Conservation (phyloP, 768 basidiomycete species). For the Sutorius australiensis region DNA sequence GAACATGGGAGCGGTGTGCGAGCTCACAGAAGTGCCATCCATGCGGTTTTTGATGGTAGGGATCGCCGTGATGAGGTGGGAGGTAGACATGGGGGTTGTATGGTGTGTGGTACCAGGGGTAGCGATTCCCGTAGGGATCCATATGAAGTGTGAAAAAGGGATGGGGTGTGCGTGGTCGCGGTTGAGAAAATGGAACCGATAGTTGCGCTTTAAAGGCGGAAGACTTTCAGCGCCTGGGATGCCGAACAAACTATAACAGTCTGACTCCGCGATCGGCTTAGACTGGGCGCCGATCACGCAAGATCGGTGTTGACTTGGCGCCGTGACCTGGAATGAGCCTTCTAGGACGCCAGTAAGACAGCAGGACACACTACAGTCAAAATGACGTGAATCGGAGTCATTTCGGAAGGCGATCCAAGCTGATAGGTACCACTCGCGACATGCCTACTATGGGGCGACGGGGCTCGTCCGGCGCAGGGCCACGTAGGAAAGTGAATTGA, state of each 20-base stretch:
- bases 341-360: background rate
- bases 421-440: background rate
- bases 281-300: background rate
- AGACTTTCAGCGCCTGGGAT: slow-evolving; percentile 7
- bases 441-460: background rate
- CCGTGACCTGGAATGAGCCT: background rate
- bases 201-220: slow-evolving; percentile 7
- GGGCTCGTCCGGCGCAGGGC: background rate
- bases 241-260: slow-evolving; percentile 3
- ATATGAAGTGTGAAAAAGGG: slow-evolving; percentile 6
- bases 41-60: slow-evolving; percentile 7
- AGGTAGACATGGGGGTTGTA: slow-evolving; percentile 32
- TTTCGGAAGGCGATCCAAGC: background rate
- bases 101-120: slow-evolving; percentile 23
- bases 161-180: background rate
- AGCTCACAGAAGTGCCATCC: slow-evolving; percentile 19
- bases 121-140: slow-evolving; percentile 22
- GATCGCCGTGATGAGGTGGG: slow-evolving; percentile 19
- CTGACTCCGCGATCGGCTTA: slow-evolving; percentile 3
- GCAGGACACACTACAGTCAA: background rate
- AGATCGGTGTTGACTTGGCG: background rate
- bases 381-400: slow-evolving; percentile 4
- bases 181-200: background rate
- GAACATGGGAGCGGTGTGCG: background rate
- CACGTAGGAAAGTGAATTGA: background rate